These are phyloP conservation scores for Fusarium sp. DNA, from an alignment of 2,329 filamentous ascomycete species.

Conservation along the genomic window DNA sequence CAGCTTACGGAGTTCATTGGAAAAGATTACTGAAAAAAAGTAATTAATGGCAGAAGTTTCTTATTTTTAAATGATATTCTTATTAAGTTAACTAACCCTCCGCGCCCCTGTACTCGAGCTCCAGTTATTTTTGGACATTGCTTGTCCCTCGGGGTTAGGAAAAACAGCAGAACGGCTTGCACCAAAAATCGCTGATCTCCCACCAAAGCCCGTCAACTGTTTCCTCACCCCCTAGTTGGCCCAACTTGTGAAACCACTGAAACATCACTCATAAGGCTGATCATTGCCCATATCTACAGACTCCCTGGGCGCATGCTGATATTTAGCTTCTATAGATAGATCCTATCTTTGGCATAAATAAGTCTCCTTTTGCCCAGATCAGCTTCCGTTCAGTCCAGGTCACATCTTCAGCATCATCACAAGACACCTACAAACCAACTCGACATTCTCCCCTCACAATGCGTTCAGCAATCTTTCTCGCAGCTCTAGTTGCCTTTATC, in stretches of 20 bases:
- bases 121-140: background rate
- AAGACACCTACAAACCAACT: background rate
- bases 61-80: background rate
- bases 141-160: background rate
- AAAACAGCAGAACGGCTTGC: too few relatives aligned
- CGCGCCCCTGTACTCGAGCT: background rate
- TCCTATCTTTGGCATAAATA: background rate
- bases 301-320: background rate
- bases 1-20: too few relatives aligned
- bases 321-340: background rate
- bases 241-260: background rate
- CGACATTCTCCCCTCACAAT: background rate
- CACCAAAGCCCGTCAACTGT: too few relatives aligned
- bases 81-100: background rate
- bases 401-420: background rate
- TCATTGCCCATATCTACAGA: background rate
- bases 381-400: background rate
- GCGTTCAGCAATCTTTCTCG: background rate
- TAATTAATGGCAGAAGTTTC: fast-evolving
- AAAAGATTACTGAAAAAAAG: background rate
- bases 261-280: background rate
- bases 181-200: too few relatives aligned
- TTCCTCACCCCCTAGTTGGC: too few relatives aligned
- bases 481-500: fast-evolving
- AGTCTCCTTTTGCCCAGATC: background rate